Evolutionary conservation across 2,329 filamentous ascomycete genomes (phyloP).

Genomic region (Aureobasidium pullulans): DNA sequence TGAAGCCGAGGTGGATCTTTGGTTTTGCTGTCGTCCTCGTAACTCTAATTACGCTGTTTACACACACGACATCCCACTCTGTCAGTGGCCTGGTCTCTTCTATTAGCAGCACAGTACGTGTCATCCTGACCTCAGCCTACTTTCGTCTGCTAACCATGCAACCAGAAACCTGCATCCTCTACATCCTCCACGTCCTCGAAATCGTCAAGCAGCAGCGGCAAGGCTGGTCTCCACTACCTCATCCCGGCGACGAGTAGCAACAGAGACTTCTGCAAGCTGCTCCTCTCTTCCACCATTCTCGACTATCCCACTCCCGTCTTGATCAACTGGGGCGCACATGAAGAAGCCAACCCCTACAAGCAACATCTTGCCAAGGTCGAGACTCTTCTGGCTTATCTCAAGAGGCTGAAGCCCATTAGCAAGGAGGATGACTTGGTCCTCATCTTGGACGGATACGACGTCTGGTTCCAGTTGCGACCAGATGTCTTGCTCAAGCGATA

Average conservation of each 20-base stretch:
- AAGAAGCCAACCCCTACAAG: slow-evolving; percentile 29
- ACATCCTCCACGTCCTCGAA: not conserved
- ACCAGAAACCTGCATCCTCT: not conserved
- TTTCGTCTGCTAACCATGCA: not conserved
- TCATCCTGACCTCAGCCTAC: not conserved
- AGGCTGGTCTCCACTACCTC: slow-evolving; percentile 45
- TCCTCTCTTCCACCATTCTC: slow-evolving; percentile 51
- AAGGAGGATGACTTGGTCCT: slow-evolving; percentile 52
- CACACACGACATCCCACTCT: not conserved
- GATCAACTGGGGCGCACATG: slow-evolving; percentile 36
- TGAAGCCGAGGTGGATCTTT: slow-evolving; percentile 9
- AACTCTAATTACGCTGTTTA: slow-evolving; percentile 7
- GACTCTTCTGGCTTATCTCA: slow-evolving; percentile 41
- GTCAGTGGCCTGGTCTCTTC: not conserved
- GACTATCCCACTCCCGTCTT: slow-evolving; percentile 52
- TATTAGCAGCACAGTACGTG: not conserved
- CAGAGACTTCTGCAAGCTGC: slow-evolving; percentile 48
- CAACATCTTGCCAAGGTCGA: slow-evolving; percentile 40
- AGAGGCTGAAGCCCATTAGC: slow-evolving; percentile 23
- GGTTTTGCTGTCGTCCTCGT: slow-evolving; percentile 3
- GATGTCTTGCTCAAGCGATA: slow-evolving; percentile 58
- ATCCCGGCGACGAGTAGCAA: slow-evolving; percentile 44
- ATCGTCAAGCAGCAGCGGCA: not conserved
- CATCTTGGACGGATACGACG: slow-evolving; percentile 56
- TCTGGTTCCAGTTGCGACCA: slow-evolving; percentile 59